Evolutionary conservation across 495 filamentous ascomycete genomes (phyloP).

Genomic region (Xylaria cubensis): DNA sequence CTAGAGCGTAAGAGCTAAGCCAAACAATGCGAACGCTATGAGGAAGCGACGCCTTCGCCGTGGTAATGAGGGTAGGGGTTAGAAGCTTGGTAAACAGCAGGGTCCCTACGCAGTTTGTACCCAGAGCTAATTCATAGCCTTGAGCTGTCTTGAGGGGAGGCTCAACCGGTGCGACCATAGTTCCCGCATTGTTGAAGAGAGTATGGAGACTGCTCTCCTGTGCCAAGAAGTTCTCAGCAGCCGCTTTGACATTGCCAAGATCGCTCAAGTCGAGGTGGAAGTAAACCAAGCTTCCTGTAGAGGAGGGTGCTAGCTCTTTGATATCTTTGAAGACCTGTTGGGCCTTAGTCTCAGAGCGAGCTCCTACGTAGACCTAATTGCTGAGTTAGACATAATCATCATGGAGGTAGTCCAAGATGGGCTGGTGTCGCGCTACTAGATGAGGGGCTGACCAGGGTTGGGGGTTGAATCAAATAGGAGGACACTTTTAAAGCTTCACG

Average conservation of each 20-base stretch:
- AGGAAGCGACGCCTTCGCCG: conserved; percentile 35
- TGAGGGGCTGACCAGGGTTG: background rate
- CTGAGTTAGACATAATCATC: background rate
- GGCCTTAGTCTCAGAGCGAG: conserved; percentile 44
- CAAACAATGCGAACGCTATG: conserved; percentile 48
- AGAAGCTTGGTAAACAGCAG: conserved; percentile 54
- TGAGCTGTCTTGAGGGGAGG: conserved; percentile 38
- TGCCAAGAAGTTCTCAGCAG: conserved; percentile 28
- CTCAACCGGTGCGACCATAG: conserved; percentile 32
- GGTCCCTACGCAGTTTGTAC: conserved; percentile 49
- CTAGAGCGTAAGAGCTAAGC: conserved; percentile 36
- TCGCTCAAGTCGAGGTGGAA: conserved; percentile 33
- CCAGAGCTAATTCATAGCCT: conserved; percentile 51
- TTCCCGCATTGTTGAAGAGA: conserved; percentile 43
- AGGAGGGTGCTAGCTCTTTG: conserved; percentile 24
- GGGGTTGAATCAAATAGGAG: conserved; percentile 32
- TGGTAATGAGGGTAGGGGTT: conserved; percentile 42
- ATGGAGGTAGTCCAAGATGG: background rate
- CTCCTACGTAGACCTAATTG: conserved; percentile 53
- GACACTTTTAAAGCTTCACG: background rate
- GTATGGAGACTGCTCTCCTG: conserved; percentile 31
- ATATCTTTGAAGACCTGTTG: conserved; percentile 31
- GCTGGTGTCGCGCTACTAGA: background rate
- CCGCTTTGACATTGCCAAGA: conserved; percentile 27
- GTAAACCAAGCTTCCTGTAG: conserved; percentile 28